Evolutionary conservation across 2,329 filamentous ascomycete species (phyloP).

Genomic region (Botrytis aclada): DNA sequence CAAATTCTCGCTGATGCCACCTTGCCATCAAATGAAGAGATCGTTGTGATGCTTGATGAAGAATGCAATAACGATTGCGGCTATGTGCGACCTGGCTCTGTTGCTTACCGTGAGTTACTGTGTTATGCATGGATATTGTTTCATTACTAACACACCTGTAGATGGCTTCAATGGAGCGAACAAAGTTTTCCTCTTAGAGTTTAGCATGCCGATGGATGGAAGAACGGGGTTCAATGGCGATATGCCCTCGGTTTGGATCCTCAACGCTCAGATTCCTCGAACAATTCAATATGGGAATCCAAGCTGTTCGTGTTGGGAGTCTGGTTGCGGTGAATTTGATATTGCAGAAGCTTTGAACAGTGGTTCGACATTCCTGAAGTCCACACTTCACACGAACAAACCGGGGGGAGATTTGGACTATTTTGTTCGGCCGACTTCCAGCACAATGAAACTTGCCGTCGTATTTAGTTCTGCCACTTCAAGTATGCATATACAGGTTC

Average conservation of each 20-base stretch:
- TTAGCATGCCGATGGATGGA: conserved; percentile 65
- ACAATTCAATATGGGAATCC: conserved; percentile 63
- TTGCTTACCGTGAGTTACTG: conserved; percentile 47
- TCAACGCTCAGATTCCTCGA: conserved; percentile 70
- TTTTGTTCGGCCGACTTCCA: conserved; percentile 61
- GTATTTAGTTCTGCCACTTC: conserved; percentile 54
- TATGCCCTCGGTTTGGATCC: conserved; percentile 73
- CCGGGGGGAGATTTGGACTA: conserved; percentile 68
- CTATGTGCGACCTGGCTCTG: conserved; percentile 46
- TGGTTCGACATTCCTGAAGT: conserved; percentile 65
- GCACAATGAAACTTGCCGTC: conserved; percentile 61
- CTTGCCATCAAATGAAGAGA: conserved; percentile 49
- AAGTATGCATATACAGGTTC: conserved; percentile 52
- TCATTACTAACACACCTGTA: conserved; percentile 36
- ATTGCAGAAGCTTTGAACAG: conserved; percentile 67
- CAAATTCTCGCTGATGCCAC: conserved; percentile 49
- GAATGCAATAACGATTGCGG: conserved; percentile 50
- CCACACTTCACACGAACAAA: conserved; percentile 63
- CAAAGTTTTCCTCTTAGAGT: conserved; percentile 72
- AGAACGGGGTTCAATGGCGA: conserved; percentile 52
- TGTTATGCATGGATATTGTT: neutral
- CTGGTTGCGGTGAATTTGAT: conserved; percentile 71
- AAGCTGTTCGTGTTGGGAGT: conserved; percentile 70
- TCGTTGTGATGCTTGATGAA: conserved; percentile 50
- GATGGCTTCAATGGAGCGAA: conserved; percentile 68